phyloP scores from a whole-genome alignment of 306 rosid genomes.

The Sindora glabra region DNA sequence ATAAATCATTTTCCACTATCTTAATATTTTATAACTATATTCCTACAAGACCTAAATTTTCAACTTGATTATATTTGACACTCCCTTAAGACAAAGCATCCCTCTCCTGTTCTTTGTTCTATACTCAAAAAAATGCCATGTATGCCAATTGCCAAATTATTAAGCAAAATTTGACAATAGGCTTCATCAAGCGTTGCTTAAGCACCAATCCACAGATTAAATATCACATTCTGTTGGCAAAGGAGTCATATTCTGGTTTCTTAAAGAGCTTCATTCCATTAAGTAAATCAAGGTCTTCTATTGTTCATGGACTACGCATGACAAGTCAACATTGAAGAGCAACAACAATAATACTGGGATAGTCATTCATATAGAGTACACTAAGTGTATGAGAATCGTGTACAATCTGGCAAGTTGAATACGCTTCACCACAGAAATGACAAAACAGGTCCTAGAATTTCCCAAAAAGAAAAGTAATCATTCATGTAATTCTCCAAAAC shows the following conservation, averaged over 20 bases:
- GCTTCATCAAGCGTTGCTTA: conserved; percentile 6
- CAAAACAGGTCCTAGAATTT: neutral
- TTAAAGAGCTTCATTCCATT: neutral
- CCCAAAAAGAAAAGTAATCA: conserved; percentile 3
- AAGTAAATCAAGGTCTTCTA: neutral
- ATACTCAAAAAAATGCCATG: conserved; percentile 1
- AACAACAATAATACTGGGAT: neutral
- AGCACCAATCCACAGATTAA: neutral
- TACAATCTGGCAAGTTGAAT: neutral
- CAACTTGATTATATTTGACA: neutral
- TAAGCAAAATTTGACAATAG: neutral
- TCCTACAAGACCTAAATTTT: neutral
- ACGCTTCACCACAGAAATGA: neutral
- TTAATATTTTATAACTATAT: too few species aligned
- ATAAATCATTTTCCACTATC: too few species aligned
- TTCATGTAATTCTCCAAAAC: neutral
- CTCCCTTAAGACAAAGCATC: too few species aligned
- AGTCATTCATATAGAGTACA: neutral
- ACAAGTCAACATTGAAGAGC: neutral
- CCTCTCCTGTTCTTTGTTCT: too few species aligned
- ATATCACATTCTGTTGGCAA: neutral
- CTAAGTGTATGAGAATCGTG: too few species aligned
- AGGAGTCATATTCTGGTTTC: neutral
- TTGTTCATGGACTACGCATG: neutral
- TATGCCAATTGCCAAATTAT: neutral